Conservation (phyloP, 441 rosid species). For the Jatropha multifida region DNA sequence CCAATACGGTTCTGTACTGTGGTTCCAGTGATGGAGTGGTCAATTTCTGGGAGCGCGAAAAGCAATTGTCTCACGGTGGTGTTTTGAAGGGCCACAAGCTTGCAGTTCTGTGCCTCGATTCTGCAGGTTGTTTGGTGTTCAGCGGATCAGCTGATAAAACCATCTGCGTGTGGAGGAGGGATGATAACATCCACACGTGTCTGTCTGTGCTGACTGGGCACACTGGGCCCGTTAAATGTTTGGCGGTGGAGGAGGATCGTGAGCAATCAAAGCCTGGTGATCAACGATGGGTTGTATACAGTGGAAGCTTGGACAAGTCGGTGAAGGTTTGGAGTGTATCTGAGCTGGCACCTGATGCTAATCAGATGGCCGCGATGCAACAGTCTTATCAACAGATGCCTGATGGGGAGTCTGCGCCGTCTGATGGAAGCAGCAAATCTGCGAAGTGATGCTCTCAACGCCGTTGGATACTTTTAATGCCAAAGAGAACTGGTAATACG, state of each 20-base stretch:
- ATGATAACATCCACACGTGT: constrained; percentile 62
- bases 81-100: constrained; percentile 74
- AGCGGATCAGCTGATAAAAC: constrained; percentile 94
- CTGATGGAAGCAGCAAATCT: constrained; percentile 51
- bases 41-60: constrained; percentile 77
- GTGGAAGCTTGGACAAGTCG: constrained; percentile 90
- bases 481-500: constrained; percentile 6
- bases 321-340: constrained; percentile 94
- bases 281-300: constrained; percentile 63
- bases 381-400: constrained; percentile 28
- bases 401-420: constrained; percentile 41
- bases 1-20: constrained; percentile 56
- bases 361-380: constrained; percentile 42
- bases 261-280: constrained; percentile 40
- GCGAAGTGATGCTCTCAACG: constrained; percentile 19
- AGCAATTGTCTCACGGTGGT: constrained; percentile 59
- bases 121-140: constrained; percentile 63
- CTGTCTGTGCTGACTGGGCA: constrained; percentile 83
- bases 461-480: background rate
- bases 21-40: constrained; percentile 94
- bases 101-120: constrained; percentile 74
- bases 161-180: constrained; percentile 79
- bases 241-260: constrained; percentile 58
- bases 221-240: constrained; percentile 86
- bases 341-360: constrained; percentile 53